Base-by-base conservation (phyloP, 2,329 filamentous ascomycete species). In the Penicillium sp. region DNA sequence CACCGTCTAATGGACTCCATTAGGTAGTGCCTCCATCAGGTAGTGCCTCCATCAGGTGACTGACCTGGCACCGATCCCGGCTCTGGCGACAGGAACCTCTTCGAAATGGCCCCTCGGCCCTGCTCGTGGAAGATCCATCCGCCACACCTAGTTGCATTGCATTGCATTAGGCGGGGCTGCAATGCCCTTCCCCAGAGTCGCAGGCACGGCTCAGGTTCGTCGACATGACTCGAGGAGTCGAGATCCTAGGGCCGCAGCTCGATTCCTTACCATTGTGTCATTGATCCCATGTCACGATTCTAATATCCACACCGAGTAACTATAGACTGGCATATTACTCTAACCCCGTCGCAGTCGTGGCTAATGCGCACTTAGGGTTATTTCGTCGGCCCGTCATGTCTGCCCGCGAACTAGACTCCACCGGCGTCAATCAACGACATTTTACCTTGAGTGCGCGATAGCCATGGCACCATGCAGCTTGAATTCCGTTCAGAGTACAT, bases 71-170 rank as follows among this genome's bases (percentile, higher is more conserved):
- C 59, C 65, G 58, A 63, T 58, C 46, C 54, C 55, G 56, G 51
- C 39, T 49, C 36, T 52, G 43, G 46, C 44, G 52, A 47, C 37
- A 55, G 55, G 51, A 40, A 40, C 50, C 24, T 44, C 39, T 24
- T 22, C 14, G 1, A 52, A 19, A 27, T 37, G 49, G n/a, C 33
- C 19, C 18, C 50, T 22, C 37, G 39, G 27, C 50, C 43, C 36
- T 54, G 62, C 65, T 66, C 62, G 60, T 64, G 63, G 57, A 52
- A 55, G 56, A 63, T 62, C 64, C 50, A 58, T 53, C 65, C 41
- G 58, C 18, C 57, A 53, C 54, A 40, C 60, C 63, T 57, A 55
- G 63, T 62, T 63, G 66, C 66, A 68, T 68, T 66, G 66, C 66
- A 66, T 68, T 67, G 66, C 66, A 68, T 66, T 55, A 57, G 60